Evolutionary conservation across 2,329 filamentous ascomycete species (phyloP).

Genomic region (Ophiocordyceps sinensis): DNA sequence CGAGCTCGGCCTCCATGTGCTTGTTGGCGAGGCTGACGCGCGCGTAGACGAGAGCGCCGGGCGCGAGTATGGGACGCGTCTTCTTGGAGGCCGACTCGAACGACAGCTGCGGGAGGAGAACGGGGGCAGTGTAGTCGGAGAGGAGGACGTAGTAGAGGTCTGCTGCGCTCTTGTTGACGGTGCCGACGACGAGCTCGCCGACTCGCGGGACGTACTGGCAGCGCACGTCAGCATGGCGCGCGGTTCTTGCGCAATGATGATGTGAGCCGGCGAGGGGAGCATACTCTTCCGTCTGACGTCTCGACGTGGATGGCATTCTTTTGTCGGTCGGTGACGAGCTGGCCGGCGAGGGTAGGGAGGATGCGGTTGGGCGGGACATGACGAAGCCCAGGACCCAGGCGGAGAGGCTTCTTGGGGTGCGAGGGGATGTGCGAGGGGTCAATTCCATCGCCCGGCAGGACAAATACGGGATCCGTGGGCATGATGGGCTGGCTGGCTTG

Average conservation of each 20-base stretch:
- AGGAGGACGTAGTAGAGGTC: constrained; percentile 74
- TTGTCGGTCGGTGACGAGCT: constrained; percentile 50
- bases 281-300: constrained; percentile 52
- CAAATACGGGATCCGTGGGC: constrained; percentile 43
- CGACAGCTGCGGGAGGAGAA: constrained; percentile 70
- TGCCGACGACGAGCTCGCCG: constrained; percentile 83
- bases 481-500: constrained; percentile 21
- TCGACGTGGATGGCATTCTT: constrained; percentile 75
- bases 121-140: constrained; percentile 47
- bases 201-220: constrained; percentile 59
- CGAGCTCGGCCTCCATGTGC: constrained; percentile 79
- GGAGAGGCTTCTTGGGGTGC: constrained; percentile 54
- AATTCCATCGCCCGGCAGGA: constrained; percentile 72
- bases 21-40: constrained; percentile 64
- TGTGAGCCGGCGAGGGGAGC: constrained; percentile 15
- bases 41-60: constrained; percentile 77
- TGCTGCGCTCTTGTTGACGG: constrained; percentile 57
- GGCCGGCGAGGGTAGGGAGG: constrained; percentile 51
- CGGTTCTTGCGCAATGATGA: too few species aligned
- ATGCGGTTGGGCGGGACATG: constrained; percentile 67
- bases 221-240: constrained; percentile 1
- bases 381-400: constrained; percentile 70
- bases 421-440: constrained; percentile 52
- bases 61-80: constrained; percentile 62
- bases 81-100: constrained; percentile 92